Evolutionary conservation across 176 grass and related monocot species (phyloP).

Genomic region (Lolium perenne): DNA sequence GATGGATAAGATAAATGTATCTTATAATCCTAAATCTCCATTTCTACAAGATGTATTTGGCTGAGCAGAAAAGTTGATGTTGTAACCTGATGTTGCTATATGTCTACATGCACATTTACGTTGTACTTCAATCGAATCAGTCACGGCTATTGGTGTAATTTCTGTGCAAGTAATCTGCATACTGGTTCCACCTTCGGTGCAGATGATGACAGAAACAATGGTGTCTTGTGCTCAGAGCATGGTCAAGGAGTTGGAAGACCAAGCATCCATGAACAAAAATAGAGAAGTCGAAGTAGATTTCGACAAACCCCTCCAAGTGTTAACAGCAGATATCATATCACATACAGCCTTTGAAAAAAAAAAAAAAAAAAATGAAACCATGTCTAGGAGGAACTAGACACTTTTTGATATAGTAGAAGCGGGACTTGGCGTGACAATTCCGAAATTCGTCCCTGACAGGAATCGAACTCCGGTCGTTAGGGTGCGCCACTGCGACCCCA

Average conservation of each 20-base stretch:
- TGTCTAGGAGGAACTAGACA: too few species aligned
- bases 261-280: neutral
- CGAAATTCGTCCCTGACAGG: too few species aligned
- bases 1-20: too few species aligned
- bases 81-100: neutral
- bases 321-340: constrained; percentile 59
- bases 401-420: too few species aligned
- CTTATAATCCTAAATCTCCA: too few species aligned
- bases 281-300: constrained; percentile 42
- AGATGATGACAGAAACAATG: constrained; percentile 59
- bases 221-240: constrained; percentile 35
- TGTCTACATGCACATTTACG: neutral
- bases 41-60: neutral
- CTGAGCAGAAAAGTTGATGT: neutral
- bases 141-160: neutral
- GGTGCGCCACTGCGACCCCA: too few species aligned
- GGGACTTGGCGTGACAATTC: too few species aligned
- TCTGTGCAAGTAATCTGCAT: neutral
- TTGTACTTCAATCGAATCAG: neutral
- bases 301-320: constrained; percentile 28
- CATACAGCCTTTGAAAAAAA: constrained; percentile 37
- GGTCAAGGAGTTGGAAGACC: constrained; percentile 37
- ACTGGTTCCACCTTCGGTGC: neutral
- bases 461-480: too few species aligned
- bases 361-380: too few species aligned